Conservation (phyloP, 805 yeast genomes). For the Metschnikowia peoriensis region DNA sequence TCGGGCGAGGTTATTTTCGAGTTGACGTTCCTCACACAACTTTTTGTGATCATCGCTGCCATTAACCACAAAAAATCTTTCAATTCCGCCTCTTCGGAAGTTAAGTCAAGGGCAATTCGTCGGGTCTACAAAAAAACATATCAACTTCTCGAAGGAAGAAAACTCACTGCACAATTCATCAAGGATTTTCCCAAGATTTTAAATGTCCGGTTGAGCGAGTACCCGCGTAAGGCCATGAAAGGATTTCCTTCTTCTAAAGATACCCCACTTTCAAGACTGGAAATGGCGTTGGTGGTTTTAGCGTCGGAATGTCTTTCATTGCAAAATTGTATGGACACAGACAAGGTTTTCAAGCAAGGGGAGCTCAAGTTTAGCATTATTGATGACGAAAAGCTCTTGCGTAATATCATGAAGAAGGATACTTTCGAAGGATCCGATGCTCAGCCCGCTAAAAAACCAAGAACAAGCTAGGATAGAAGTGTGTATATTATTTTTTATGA, state of each 20-base stretch:
- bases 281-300: slow-evolving; percentile 56
- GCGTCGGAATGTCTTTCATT: slow-evolving; percentile 56
- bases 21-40: slow-evolving; percentile 51
- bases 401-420: slow-evolving; percentile 55
- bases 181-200: slow-evolving; percentile 33
- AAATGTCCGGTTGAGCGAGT: slow-evolving; percentile 40
- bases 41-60: slow-evolving; percentile 37
- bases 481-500: background rate
- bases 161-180: slow-evolving; percentile 42
- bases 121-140: slow-evolving; percentile 58
- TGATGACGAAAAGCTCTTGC: slow-evolving; percentile 57
- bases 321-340: slow-evolving; percentile 34
- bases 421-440: slow-evolving; percentile 13
- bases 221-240: slow-evolving; percentile 39
- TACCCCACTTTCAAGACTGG: slow-evolving; percentile 20
- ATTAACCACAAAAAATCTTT: slow-evolving; percentile 25
- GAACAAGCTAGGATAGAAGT: slow-evolving; percentile 15
- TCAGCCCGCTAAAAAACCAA: slow-evolving; percentile 22
- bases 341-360: slow-evolving; percentile 24
- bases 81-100: slow-evolving; percentile 25
- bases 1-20: slow-evolving; percentile 64
- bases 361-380: slow-evolving; percentile 40
- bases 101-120: slow-evolving; percentile 30
- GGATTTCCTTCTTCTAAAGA: slow-evolving; percentile 1
- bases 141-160: slow-evolving; percentile 54